Evolutionary conservation across 768 basidiomycete species (phyloP).

Genomic region (Suillus decipiens): DNA sequence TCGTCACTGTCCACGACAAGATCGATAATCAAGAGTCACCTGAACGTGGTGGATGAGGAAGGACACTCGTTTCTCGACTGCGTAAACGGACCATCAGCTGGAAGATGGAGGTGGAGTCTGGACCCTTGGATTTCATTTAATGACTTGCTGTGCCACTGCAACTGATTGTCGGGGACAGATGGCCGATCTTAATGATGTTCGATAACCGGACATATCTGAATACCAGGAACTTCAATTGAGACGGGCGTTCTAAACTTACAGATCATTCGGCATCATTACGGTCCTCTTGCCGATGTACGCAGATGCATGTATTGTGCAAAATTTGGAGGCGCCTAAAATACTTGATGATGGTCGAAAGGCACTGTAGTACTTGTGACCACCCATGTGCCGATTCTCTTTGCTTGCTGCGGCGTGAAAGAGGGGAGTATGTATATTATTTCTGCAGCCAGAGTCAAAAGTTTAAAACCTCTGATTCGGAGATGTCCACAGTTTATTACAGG

Average conservation of each 20-base stretch:
- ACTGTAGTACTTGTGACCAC: background rate
- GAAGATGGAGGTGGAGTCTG: conserved; percentile 20
- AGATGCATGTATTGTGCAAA: background rate
- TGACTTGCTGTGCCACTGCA: conserved; percentile 26
- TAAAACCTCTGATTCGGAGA: conserved; percentile 28
- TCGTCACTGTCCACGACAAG: conserved; percentile 19
- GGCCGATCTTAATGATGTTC: conserved; percentile 18
- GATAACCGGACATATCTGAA: conserved; percentile 15
- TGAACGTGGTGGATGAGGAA: conserved; percentile 2
- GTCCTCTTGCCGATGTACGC: background rate
- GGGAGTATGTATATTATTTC: conserved; percentile 38
- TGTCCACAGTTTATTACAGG: conserved; percentile 34
- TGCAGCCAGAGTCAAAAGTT: conserved; percentile 30
- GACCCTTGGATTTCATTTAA: conserved; percentile 28
- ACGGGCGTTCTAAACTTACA: conserved; percentile 5
- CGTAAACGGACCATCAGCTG: conserved; percentile 17
- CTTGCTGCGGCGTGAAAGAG: conserved; percentile 36
- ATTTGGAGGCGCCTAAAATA: background rate
- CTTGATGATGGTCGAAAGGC: background rate
- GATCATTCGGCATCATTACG: background rate
- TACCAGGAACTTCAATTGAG: conserved; percentile 23
- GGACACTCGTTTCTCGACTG: conserved; percentile 13
- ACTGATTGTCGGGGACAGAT: conserved; percentile 19
- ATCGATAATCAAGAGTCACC: conserved; percentile 21
- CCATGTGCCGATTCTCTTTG: conserved; percentile 28